Base-by-base conservation (phyloP, 768 basidiomycete genomes). In the Termitomyces sp. region DNA sequence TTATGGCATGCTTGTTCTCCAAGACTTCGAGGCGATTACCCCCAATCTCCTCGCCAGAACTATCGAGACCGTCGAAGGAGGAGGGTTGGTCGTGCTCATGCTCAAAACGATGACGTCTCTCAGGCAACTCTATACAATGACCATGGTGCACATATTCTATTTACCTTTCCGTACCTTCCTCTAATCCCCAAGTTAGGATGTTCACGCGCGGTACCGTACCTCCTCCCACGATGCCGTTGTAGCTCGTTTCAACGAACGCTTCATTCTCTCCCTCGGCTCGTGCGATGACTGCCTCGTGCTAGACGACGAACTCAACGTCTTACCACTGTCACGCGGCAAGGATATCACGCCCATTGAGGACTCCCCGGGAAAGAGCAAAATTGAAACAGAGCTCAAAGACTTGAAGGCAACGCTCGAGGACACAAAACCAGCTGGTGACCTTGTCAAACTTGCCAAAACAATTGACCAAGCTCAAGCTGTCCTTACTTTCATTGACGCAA, bases 191-290 rank as follows among this genome's bases (percentile, higher is more conserved):
- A 55, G 1, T 12, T n/a, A 98, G 95, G 97, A 99, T 70, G 96
- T 98, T 5, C 97, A 99, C 73, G 79, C 92, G 1, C 86, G 97
- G 38, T 99, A 98, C 72, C 83, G 96, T 32, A 98, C 97, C 0
- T 89, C 92, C 12, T 88, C 93, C 1, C 93, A 96, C 68, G 91
- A 92, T 69, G 81, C 88, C 6, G 90, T 96, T 36, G 80, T 88
- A n/a, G 93, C 97, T 0, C 86, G 97, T 32, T 99, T 99, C 79
- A 99, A 99, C 74, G 97, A 99, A 72, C 91, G 97, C 11, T 99
- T 99, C 76, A 98, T 99, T 68, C 84, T 99, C 17, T 99, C 97
- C 20, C 86, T 99, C 20, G 94, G 94, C 29, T 91, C 93, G 17
- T 98, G 94, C 69, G 81, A 88, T 8, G 93, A 96, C 70, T 98